Base-by-base conservation (phyloP, 192 early-diverging fungal species). In the Cetraspora pellucida region DNA sequence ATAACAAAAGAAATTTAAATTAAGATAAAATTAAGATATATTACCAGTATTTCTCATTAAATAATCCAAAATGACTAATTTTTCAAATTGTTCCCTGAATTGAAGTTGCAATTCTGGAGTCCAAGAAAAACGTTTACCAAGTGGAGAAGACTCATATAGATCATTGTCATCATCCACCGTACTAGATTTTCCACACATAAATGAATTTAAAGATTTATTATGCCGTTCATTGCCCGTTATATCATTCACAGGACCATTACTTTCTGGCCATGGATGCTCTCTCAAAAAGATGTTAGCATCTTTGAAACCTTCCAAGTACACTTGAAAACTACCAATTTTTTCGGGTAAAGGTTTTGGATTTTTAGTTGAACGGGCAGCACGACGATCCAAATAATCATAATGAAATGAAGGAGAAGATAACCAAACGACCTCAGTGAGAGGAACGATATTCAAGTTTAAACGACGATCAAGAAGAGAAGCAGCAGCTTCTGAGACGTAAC, bases 21-120 rank as follows among this genome's bases (percentile, higher is more conserved):
- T 28, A 50, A n/a, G 80, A 17, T 37, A 45, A 64, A 17, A 84
- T 77, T 86, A 81, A 54, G 78, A 77, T 21, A 78, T 67, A 47
- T 77, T 90, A 86, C 93, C 94, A 28, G 95, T 97, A 72, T 97
- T 96, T 27, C 95, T 88, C 55, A 97, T 95, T 65, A 97, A 83
- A 82, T 95, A 96, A 74, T 97, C 95, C 25, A 97, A 82, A 30
- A 96, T 86, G 27, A 93, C 88, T 71, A 96, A 85, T 69, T 90
- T 86, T 82, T 95, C 95, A 82, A 97, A 94, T 65, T 91, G 81
- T 47, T 83, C 80, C 55, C 81, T 79, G 72, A 92, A 91, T 72
- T 88, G 89, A 21, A 76, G 60, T 43, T 83, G 87, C 21, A 88
- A 77, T 43, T 70, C 71, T 16, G 69, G 72, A 1, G 87, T 88